Conservation (phyloP, 2,329 filamentous ascomycete species). For the Colletotrichum truncatum region DNA sequence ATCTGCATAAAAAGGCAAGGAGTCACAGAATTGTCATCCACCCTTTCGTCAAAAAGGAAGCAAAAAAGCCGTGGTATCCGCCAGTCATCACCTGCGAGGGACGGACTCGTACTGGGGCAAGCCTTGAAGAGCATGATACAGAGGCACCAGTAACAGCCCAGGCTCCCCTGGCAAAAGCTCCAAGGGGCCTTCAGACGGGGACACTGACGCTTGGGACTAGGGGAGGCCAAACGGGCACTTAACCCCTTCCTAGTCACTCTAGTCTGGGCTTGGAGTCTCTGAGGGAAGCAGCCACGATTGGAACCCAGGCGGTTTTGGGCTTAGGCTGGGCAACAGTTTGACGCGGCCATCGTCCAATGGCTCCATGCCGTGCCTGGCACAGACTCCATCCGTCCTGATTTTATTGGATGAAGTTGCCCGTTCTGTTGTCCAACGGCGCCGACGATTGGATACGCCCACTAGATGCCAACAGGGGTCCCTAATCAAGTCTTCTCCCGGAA, state of each 20-base stretch:
- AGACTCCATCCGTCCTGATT: not conserved
- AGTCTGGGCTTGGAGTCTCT: not conserved
- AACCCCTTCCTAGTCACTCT: not conserved
- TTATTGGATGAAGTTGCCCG: not conserved
- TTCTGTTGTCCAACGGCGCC: not conserved
- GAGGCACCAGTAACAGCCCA: slow-evolving; percentile 8
- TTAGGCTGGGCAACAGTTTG: slow-evolving; percentile 11
- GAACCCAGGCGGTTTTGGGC: slow-evolving; percentile 12
- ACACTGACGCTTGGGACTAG: not conserved
- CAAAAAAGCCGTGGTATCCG: not conserved
- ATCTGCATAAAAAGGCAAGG: not conserved
- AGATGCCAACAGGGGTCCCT: not conserved
- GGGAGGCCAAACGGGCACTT: not conserved
- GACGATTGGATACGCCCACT: slow-evolving; percentile 15
- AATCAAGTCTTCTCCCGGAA: slow-evolving; percentile 1
- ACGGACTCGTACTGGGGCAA: not conserved
- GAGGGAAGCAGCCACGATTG: not conserved
- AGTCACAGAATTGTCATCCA: not conserved
- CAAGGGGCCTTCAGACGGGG: slow-evolving; percentile 7
- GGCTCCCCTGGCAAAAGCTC: slow-evolving; percentile 3
- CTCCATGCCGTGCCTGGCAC: slow-evolving; percentile 18
- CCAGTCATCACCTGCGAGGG: not conserved
- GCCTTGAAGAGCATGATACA: slow-evolving; percentile 2
- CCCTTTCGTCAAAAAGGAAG: not conserved
- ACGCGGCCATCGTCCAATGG: slow-evolving; percentile 20